phyloP scores from a whole-genome alignment of 768 basidiomycete species.

The Pulveroboletus sp. region DNA sequence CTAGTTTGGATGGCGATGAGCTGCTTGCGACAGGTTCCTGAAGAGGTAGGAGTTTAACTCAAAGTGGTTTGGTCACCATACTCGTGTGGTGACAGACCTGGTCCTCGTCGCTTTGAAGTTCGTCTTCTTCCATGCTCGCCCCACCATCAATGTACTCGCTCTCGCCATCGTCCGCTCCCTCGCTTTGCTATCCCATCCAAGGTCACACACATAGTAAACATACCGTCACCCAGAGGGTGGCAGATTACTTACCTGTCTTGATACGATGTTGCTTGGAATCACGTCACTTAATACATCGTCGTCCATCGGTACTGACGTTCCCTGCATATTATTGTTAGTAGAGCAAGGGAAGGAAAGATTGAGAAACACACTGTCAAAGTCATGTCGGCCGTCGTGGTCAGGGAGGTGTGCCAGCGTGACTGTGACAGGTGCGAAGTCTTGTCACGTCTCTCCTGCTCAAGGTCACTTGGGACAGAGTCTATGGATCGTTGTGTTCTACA shows the following conservation, averaged over 20 bases:
- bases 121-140: conserved; percentile 55
- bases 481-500: neutral
- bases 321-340: conserved; percentile 11
- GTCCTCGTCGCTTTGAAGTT: conserved; percentile 52
- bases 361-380: conserved; percentile 18
- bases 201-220: conserved; percentile 5
- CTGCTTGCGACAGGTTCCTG: conserved; percentile 20
- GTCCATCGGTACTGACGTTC: conserved; percentile 32
- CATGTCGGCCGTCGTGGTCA: conserved; percentile 22
- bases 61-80: conserved; percentile 1
- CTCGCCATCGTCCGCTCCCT: conserved; percentile 63
- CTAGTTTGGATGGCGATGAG: conserved; percentile 29
- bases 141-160: conserved; percentile 62
- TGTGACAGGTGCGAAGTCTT: conserved; percentile 22
- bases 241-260: conserved; percentile 60
- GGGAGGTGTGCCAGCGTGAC: conserved; percentile 16
- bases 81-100: conserved; percentile 19
- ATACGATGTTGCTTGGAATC: conserved; percentile 87
- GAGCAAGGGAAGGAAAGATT: neutral
- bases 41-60: neutral
- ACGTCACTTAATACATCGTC: conserved; percentile 90
- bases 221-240: conserved; percentile 1
- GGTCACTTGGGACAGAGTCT: too few relatives aligned
- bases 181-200: conserved; percentile 48
- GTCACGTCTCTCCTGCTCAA: conserved; percentile 8